phyloP scores from a whole-genome alignment of 1,284 basidiomycete genomes.

The Waitea zeae region DNA sequence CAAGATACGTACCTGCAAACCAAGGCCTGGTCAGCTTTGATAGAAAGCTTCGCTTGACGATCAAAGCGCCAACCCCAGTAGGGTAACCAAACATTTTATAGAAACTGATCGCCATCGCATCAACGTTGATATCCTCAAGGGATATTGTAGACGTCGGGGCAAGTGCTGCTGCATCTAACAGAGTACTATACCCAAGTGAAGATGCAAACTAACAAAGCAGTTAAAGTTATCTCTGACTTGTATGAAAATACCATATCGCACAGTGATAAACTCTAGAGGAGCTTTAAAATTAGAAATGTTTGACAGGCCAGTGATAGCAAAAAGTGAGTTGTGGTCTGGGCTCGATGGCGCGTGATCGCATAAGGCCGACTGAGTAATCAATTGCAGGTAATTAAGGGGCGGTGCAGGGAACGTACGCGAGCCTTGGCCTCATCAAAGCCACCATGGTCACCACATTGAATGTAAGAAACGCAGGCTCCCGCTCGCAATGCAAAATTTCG shows the following conservation, averaged over 20 bases:
- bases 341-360: too few relatives aligned
- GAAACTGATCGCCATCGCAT: constrained; percentile 70
- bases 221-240: too few relatives aligned
- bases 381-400: too few relatives aligned
- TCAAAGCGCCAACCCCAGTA: constrained; percentile 66
- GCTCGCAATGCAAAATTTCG: constrained; percentile 43
- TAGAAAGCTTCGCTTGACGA: constrained; percentile 56
- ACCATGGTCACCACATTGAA: constrained; percentile 42
- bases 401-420: constrained; percentile 38
- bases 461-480: constrained; percentile 41
- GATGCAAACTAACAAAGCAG: constrained; percentile 47
- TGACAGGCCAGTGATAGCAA: constrained; percentile 63
- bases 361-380: too few relatives aligned
- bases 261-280: constrained; percentile 27
- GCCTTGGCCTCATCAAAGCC: constrained; percentile 39
- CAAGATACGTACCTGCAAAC: constrained; percentile 63
- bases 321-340: too few relatives aligned
- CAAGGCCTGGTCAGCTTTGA: constrained; percentile 46
- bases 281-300: constrained; percentile 61
- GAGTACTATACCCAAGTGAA: constrained; percentile 49
- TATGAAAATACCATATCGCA: too few relatives aligned
- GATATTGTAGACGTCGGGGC: constrained; percentile 56
- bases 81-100: constrained; percentile 87
- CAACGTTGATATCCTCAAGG: constrained; percentile 43
- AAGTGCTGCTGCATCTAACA: constrained; percentile 68